Evolutionary conservation across 768 basidiomycete species (phyloP).

Genomic region (Agaricus sinodeliciosus): DNA sequence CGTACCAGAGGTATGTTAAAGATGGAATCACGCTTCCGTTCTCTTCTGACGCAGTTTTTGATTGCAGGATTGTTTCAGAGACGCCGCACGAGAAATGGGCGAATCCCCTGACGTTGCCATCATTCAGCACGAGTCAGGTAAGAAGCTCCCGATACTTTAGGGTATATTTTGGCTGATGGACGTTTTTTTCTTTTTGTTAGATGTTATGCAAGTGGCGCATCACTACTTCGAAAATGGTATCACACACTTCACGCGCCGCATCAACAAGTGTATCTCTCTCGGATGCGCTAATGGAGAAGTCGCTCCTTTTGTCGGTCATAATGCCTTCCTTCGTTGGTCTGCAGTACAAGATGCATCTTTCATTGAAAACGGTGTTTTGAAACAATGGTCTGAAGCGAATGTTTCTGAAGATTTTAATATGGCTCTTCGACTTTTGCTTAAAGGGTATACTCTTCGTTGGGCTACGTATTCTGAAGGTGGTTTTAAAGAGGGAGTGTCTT

Average conservation of each 20-base stretch:
- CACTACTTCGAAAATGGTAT: constrained; percentile 91
- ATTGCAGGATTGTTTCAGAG: constrained; percentile 71
- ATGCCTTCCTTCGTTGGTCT: constrained; percentile 83
- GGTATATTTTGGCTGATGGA: not conserved
- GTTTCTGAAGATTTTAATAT: constrained; percentile 82
- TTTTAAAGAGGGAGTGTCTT: constrained; percentile 85
- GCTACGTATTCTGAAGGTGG: constrained; percentile 79
- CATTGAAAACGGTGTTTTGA: constrained; percentile 55
- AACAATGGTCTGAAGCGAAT: constrained; percentile 72
- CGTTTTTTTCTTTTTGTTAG: constrained; percentile 18
- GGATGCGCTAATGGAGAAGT: constrained; percentile 78
- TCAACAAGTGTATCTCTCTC: constrained; percentile 77
- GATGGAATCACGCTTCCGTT: not conserved
- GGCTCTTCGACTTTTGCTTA: constrained; percentile 59
- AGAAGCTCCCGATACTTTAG: constrained; percentile 13
- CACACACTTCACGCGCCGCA: constrained; percentile 84
- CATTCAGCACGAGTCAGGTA: constrained; percentile 81
- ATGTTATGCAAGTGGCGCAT: constrained; percentile 84
- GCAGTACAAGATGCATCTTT: constrained; percentile 83
- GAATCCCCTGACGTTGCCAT: constrained; percentile 78
- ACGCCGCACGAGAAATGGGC: constrained; percentile 80
- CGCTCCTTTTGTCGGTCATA: constrained; percentile 80
- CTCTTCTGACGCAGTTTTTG: not conserved
- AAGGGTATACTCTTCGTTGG: constrained; percentile 73
- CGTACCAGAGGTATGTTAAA: constrained; percentile 51